Base-by-base conservation (phyloP, 495 filamentous ascomycete species). In the Penicillium bovifimosum region DNA sequence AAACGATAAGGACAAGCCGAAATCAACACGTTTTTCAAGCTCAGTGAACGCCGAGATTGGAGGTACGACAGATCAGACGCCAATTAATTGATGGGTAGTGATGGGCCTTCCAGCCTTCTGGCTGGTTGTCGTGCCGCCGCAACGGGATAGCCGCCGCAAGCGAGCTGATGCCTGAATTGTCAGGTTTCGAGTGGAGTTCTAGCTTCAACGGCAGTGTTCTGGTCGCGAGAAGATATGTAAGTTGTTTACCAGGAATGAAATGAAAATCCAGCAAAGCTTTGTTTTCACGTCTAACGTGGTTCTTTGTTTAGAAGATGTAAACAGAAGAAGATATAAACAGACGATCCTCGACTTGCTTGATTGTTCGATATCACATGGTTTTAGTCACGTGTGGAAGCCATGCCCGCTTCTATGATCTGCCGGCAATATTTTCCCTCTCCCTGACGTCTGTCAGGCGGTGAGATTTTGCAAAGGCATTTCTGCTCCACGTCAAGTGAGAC, bases 111-210 rank as follows among this genome's bases (percentile, higher is more conserved):
- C 65, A 68, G 69, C 62, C 53, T 58, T 68, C 68, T 72, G 70
- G 66, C 61, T 75, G 70, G 72, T 68, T 69, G 62, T 66, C 63
- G 56, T 72, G 68, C 68, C 72, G 70, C 68, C 66, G 70, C 72
- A 73, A 72, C 59, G 59, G 64, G 70, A 69, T 73, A 76, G 66
- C 60, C 73, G 73, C 73, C 61, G 62, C 61, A 72, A 73, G 69
- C 70, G 70, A 72, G 58, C 49, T 46, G 49, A 7, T 61, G 60
- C 65, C 65, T 64, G 47, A 56, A 29, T 8, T 5, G 14, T 63
- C 45, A 67, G 64, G 66, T 50, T 56, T 3, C 1, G 14, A 42
- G n/a, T 44, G 5, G 6, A 41, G 38, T 42, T 42, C 13, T 10
- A 32, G 28, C 16, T 43, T 43, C 0, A 7, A 9, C 8, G 10